phyloP scores from a whole-genome alignment of 192 early-diverging fungal genomes.

The Jimgerdemannia lactiflua region DNA sequence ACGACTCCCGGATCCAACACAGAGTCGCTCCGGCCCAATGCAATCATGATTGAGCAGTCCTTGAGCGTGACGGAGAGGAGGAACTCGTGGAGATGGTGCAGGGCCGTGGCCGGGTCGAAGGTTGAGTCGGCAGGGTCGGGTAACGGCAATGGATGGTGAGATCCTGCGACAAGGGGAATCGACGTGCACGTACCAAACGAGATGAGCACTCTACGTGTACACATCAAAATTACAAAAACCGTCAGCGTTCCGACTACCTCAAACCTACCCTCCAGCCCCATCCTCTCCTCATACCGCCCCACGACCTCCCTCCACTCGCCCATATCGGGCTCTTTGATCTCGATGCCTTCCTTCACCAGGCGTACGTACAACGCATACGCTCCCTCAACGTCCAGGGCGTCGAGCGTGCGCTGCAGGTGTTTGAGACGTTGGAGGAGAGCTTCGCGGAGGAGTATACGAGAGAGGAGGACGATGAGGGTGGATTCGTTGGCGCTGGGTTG shows the following conservation, averaged over 20 bases:
- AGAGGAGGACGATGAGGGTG: neutral
- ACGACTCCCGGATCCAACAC: slow-evolving; percentile 14
- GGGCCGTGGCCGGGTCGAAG: slow-evolving; percentile 1
- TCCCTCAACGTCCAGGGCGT: slow-evolving; percentile 57
- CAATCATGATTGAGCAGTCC: slow-evolving; percentile 71
- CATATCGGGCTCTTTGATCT: slow-evolving; percentile 11
- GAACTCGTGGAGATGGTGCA: slow-evolving; percentile 61
- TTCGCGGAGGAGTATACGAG: slow-evolving; percentile 24
- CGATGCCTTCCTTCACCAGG: neutral
- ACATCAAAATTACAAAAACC: too few relatives aligned
- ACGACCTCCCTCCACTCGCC: slow-evolving; percentile 40
- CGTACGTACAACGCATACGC: slow-evolving; percentile 23
- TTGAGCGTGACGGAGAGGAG: slow-evolving; percentile 73
- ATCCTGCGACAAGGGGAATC: too few relatives aligned
- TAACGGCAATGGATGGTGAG: too few relatives aligned
- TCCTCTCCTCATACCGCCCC: slow-evolving; percentile 31
- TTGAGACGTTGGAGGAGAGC: slow-evolving; percentile 42
- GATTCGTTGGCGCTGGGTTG: neutral
- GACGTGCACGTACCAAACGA: too few relatives aligned
- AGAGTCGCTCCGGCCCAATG: slow-evolving; percentile 25
- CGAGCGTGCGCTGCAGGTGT: slow-evolving; percentile 47
- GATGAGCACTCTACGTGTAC: too few relatives aligned
- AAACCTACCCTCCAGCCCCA: neutral
- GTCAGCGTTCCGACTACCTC: neutral
- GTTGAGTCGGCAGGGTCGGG: neutral